Evolutionary conservation across 495 filamentous ascomycete species (phyloP).

Genomic region (Corynascus novoguineensis): DNA sequence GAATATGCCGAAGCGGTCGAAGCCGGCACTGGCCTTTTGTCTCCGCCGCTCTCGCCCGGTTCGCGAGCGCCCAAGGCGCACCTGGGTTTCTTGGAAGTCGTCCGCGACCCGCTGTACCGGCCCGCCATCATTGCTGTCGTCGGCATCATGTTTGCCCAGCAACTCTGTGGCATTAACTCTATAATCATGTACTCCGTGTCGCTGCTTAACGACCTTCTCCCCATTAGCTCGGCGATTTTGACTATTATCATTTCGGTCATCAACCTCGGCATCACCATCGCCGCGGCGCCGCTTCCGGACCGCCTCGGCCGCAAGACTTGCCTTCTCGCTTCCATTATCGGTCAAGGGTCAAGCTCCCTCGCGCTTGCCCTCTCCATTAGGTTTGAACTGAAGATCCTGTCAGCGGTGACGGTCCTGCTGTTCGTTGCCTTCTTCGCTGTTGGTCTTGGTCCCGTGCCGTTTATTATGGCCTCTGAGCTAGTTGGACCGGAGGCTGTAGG

Average conservation of each 20-base stretch:
- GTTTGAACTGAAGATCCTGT: constrained; percentile 60
- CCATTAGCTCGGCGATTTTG: constrained; percentile 67
- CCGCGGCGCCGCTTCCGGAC: constrained; percentile 77
- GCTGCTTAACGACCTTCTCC: constrained; percentile 69
- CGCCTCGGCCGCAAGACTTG: constrained; percentile 79
- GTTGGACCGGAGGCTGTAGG: constrained; percentile 86
- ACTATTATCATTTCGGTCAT: constrained; percentile 80
- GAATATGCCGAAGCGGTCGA: constrained; percentile 31
- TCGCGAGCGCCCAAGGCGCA: constrained; percentile 34
- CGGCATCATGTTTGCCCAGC: constrained; percentile 87
- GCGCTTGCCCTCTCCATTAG: constrained; percentile 72
- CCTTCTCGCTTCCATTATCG: constrained; percentile 70
- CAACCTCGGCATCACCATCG: constrained; percentile 77
- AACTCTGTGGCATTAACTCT: constrained; percentile 89
- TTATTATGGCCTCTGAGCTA: constrained; percentile 84
- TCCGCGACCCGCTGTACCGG: constrained; percentile 60
- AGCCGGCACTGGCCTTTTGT: constrained; percentile 34
- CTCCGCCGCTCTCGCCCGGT: constrained; percentile 32
- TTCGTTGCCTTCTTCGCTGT: constrained; percentile 88
- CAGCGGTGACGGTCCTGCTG: constrained; percentile 69
- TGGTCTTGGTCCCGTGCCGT: constrained; percentile 90
- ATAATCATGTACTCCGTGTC: constrained; percentile 98
- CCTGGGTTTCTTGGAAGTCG: constrained; percentile 62
- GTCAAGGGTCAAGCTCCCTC: constrained; percentile 72
- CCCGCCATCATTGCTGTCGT: constrained; percentile 79